These are phyloP conservation scores for Ustilago esculenta DNA, from an alignment of 1,284 basidiomycete species.

Conservation along the genomic window DNA sequence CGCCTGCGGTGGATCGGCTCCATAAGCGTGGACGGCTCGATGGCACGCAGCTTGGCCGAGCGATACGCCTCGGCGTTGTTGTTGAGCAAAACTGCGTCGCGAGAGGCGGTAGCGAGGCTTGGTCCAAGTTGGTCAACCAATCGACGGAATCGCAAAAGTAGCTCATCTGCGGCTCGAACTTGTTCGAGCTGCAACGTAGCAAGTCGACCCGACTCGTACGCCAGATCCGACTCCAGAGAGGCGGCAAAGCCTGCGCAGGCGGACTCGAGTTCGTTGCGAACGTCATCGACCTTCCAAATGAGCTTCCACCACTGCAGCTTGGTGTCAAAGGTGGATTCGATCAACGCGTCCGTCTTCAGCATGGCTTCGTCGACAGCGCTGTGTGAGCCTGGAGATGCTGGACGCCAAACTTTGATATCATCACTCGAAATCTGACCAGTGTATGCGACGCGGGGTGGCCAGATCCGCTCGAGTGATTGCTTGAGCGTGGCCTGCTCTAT, in stretches of 20 bases:
- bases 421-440: conserved; percentile 25
- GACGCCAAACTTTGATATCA: conserved; percentile 32
- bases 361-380: conserved; percentile 34
- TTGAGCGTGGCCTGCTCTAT: conserved; percentile 18
- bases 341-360: conserved; percentile 23
- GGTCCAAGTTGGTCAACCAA: conserved; percentile 17
- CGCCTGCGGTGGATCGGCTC: conserved; percentile 50
- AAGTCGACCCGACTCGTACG: conserved; percentile 53
- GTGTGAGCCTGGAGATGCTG: conserved; percentile 17
- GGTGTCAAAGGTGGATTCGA: conserved; percentile 46
- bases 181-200: conserved; percentile 34
- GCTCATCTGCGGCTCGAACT: conserved; percentile 15
- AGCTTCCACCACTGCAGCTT: conserved; percentile 63
- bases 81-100: conserved; percentile 37
- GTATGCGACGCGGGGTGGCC: conserved; percentile 29
- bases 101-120: conserved; percentile 7
- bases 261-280: conserved; percentile 51
- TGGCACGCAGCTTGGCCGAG: conserved; percentile 32
- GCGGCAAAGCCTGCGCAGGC: conserved; percentile 53
- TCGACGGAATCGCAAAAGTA: conserved; percentile 32
- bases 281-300: conserved; percentile 59
- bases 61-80: conserved; percentile 44
- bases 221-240: conserved; percentile 48
- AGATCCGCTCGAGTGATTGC: conserved; percentile 34
- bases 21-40: conserved; percentile 46